Base-by-base conservation (phyloP, 2,329 filamentous ascomycete species). In the Paecilomyces fulvus region DNA sequence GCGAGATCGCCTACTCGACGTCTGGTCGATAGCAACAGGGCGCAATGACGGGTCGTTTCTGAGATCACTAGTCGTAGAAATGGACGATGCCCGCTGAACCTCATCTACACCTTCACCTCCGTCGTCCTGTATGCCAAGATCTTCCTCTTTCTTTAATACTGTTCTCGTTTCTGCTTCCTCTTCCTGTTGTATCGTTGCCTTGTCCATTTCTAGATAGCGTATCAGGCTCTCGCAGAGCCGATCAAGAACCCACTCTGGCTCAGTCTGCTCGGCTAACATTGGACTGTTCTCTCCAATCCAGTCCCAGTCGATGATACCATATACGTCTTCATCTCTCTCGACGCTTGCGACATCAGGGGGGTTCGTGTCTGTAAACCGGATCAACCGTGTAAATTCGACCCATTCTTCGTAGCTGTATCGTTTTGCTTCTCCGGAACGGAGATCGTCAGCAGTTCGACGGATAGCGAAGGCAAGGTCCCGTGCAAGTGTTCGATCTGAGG, bases 381-480 rank as follows among this genome's bases (percentile, higher is more conserved):
- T 88, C 30, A 96, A 78, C 21, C 83, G 82, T 7, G 92, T 85
- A 63, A 90, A 94, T 76, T 89, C 89, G 0, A 88, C 87, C 92
- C 91, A 95, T 67, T 95, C 87, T 62, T 91, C 84, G 60, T 91
- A 96, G 0, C 77, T 79, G 68, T 96, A 96, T 55, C 79, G 80
- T 55, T 84, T 85, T 0, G 80, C 77, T 1, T 82, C 79, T 3
- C 78, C 71, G 49, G 76, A 70, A 17, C 82, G 80, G 31, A 88
- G 75, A 65, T 94, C 83, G 51, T 81, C 76, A 1, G 84, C 83
- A 0, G 89, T 83, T 25, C 77, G 78, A 12, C 83, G 78, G 56
- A 96, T 94, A 60, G 88, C 86, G 31, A 84, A 79, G 1, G 89
- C 83, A 9, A 96, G 72, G 53, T 79, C 77, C 2, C 77, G 72